A percentile compares a stretch with the other conserved stretches of the same genome.
phyloP scores from a whole-genome alignment of 768 basidiomycete genomes.

The Psilocybe cyanescens region DNA sequence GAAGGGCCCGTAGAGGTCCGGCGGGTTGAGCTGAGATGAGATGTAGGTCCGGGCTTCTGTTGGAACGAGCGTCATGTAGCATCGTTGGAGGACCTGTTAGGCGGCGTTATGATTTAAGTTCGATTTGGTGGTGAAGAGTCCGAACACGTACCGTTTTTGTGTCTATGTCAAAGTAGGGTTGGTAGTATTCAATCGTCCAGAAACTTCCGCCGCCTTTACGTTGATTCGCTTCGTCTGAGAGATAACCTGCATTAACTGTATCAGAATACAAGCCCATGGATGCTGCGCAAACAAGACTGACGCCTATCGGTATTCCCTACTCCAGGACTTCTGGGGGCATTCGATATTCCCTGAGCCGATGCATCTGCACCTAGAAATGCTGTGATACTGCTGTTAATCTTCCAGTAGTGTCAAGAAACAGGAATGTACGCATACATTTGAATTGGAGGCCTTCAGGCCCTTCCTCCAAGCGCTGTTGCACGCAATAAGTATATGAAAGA shows the following conservation, averaged over 20 bases:
- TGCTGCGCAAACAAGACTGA: conserved; percentile 23
- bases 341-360: conserved; percentile 27
- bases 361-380: conserved; percentile 61
- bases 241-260: conserved; percentile 54
- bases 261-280: background rate
- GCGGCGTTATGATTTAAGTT: too few relatives aligned
- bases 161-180: too few relatives aligned
- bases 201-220: conserved; percentile 34
- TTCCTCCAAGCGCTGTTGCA: conserved; percentile 22
- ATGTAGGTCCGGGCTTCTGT: conserved; percentile 52
- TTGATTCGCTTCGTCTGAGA: conserved; percentile 53
- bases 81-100: conserved; percentile 57
- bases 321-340: conserved; percentile 19
- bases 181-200: too few relatives aligned
- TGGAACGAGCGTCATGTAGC: conserved; percentile 73
- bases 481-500: background rate
- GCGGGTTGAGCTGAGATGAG: conserved; percentile 62
- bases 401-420: background rate
- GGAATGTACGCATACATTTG: conserved; percentile 51
- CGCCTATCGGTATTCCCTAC: conserved; percentile 58
- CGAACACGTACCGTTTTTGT: conserved; percentile 55
- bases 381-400: conserved; percentile 25
- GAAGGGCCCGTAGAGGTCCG: conserved; percentile 42
- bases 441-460: conserved; percentile 43
- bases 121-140: too few relatives aligned